Evolutionary conservation across 1,139 yeast species (phyloP).

Genomic region (Hanseniaspora uvarum): DNA sequence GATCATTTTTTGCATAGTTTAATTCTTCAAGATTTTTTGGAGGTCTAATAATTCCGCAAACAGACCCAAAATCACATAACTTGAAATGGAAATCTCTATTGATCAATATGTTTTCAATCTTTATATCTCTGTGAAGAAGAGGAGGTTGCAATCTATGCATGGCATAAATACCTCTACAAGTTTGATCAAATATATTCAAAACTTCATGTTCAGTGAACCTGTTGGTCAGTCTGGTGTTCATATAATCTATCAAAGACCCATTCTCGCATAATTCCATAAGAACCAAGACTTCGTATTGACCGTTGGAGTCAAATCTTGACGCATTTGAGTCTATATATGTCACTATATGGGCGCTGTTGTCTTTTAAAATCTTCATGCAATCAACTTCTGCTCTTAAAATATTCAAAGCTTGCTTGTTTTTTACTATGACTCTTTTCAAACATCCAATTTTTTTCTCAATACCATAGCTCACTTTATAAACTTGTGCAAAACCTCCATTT

Average conservation of each 20-base stretch:
- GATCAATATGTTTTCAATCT: slow-evolving; percentile 66
- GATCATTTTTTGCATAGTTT: slow-evolving; percentile 51
- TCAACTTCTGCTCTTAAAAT: slow-evolving; percentile 65
- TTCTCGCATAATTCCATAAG: slow-evolving; percentile 72
- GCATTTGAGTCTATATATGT: slow-evolving; percentile 71
- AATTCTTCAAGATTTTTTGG: slow-evolving; percentile 58
- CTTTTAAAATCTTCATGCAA: slow-evolving; percentile 55
- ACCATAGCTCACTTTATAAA: slow-evolving; percentile 33
- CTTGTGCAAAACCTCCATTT: slow-evolving; percentile 47
- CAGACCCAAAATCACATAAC: slow-evolving; percentile 70
- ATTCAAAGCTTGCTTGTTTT: slow-evolving; percentile 57
- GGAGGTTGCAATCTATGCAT: slow-evolving; percentile 54
- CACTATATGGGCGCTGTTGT: slow-evolving; percentile 46
- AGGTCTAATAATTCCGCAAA: slow-evolving; percentile 50
- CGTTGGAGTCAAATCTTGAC: slow-evolving; percentile 41
- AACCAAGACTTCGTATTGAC: slow-evolving; percentile 60
- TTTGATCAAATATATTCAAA: slow-evolving; percentile 55
- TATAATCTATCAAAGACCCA: slow-evolving; percentile 59
- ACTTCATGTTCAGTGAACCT: slow-evolving; percentile 56
- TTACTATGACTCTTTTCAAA: slow-evolving; percentile 62
- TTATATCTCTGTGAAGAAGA: slow-evolving; percentile 64
- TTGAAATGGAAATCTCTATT: slow-evolving; percentile 49
- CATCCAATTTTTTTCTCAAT: slow-evolving; percentile 50
- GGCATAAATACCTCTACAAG: slow-evolving; percentile 55
- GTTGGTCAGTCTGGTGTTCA: slow-evolving; percentile 59